Percentiles rank a stretch among this genome's conserved stretches.
phyloP scores from a whole-genome alignment of 2,329 filamentous ascomycete species.

The Fusarium torulosum region DNA sequence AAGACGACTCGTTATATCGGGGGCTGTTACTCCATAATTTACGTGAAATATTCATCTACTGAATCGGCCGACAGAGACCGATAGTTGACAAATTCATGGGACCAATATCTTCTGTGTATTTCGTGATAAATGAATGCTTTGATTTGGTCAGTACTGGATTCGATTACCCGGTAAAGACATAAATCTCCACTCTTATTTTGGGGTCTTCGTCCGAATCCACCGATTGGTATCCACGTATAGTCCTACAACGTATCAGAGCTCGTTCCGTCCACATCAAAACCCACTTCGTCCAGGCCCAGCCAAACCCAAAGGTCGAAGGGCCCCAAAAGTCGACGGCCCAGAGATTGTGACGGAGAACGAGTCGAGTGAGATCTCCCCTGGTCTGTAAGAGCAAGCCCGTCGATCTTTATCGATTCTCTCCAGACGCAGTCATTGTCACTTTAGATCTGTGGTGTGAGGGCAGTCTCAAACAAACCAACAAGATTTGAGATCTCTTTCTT shows the following conservation, averaged over 20 bases:
- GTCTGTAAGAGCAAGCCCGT: slow-evolving; percentile 40
- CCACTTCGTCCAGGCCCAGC: slow-evolving; percentile 29
- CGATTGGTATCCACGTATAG: not conserved
- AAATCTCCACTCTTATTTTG: slow-evolving; percentile 23
- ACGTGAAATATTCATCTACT: not conserved
- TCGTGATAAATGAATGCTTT: not conserved
- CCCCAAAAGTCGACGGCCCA: slow-evolving; percentile 34
- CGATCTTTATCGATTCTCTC: slow-evolving; percentile 30
- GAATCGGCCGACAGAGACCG: too few relatives aligned
- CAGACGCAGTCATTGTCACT: slow-evolving; percentile 7
- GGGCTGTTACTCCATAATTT: slow-evolving; percentile 11
- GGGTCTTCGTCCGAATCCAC: slow-evolving; percentile 29
- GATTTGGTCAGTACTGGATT: slow-evolving; percentile 22
- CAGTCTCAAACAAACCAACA: slow-evolving; percentile 10
- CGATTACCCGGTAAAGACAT: slow-evolving; percentile 22
- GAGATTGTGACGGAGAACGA: slow-evolving; percentile 30
- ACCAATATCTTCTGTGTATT: not conserved
- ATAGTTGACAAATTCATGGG: slow-evolving; percentile 11
- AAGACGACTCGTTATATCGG: slow-evolving; percentile 15
- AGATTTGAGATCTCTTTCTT: slow-evolving; percentile 26
- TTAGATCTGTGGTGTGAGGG: slow-evolving; percentile 13
- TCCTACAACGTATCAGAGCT: slow-evolving; percentile 17
- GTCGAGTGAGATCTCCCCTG: slow-evolving; percentile 35
- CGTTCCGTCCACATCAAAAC: not conserved
- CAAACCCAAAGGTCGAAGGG: slow-evolving; percentile 30